Evolutionary conservation across 1,139 yeast species (phyloP).

Genomic region (Diutina scorzettiae): DNA sequence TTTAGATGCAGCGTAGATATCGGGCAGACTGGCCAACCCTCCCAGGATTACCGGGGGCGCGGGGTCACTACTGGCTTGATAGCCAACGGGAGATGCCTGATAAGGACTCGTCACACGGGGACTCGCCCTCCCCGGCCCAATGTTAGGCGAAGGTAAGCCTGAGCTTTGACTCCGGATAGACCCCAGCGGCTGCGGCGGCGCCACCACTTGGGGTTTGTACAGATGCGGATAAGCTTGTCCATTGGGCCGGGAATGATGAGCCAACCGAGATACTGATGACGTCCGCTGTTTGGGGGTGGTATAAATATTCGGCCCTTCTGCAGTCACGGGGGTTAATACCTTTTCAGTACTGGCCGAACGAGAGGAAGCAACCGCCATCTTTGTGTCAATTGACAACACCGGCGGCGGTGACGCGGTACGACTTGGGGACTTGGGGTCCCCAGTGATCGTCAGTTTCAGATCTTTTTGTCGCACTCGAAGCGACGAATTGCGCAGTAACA

Average conservation of each 20-base stretch:
- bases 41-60: too few species aligned
- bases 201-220: slow-evolving; percentile 2
- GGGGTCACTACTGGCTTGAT: slow-evolving; percentile 4
- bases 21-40: not conserved
- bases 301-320: not conserved
- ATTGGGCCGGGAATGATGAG: not conserved
- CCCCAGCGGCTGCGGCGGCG: not conserved
- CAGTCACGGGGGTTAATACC: not conserved
- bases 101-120: not conserved
- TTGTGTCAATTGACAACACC: not conserved
- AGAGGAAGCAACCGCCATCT: not conserved
- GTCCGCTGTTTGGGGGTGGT: not conserved
- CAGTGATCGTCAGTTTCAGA: slow-evolving; percentile 1
- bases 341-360: not conserved
- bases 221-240: slow-evolving; percentile 1
- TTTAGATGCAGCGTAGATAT: not conserved
- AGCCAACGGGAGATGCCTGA: not conserved
- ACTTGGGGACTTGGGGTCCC: not conserved
- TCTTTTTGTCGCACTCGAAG: not conserved
- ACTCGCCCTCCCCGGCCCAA: not conserved
- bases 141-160: not conserved
- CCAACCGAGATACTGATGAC: not conserved
- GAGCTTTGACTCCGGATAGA: not conserved
- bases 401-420: not conserved
- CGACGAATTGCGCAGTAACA: not conserved